These are phyloP conservation scores for Ustilago trichophora DNA, from an alignment of 1,284 basidiomycete genomes.

Conservation along the genomic window DNA sequence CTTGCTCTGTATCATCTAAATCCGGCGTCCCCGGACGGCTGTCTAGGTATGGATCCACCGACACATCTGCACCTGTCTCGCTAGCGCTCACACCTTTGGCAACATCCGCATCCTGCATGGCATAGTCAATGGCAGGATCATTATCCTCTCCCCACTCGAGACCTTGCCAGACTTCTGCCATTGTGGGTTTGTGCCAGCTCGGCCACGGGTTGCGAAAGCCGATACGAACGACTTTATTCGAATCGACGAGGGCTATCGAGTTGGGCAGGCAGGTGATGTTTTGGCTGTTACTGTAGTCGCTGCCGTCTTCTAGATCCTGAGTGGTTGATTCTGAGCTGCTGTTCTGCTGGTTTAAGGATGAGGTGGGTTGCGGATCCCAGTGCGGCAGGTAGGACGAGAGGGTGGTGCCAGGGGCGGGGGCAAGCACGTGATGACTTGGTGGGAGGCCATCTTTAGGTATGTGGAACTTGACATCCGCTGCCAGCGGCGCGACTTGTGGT, in stretches of 20 bases:
- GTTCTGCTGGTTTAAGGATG: too few relatives aligned
- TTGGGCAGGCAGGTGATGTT: slow-evolving; percentile 21
- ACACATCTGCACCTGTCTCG: too few relatives aligned
- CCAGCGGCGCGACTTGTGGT: slow-evolving; percentile 2
- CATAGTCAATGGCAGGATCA: slow-evolving; percentile 30
- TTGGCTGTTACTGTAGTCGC: background rate
- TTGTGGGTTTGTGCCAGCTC: slow-evolving; percentile 54
- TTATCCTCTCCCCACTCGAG: slow-evolving; percentile 54
- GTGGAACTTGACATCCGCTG: slow-evolving; percentile 16
- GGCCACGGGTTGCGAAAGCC: slow-evolving; percentile 63
- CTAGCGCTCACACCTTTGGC: background rate
- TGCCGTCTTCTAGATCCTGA: background rate
- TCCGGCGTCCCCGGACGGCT: slow-evolving; percentile 18
- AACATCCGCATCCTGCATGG: slow-evolving; percentile 20
- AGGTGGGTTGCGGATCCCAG: slow-evolving; percentile 33
- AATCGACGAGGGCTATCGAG: slow-evolving; percentile 27
- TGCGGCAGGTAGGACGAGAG: slow-evolving; percentile 43
- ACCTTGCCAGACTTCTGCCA: slow-evolving; percentile 51
- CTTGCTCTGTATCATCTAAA: too few relatives aligned
- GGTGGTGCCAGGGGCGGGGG: slow-evolving; percentile 43
- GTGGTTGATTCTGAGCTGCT: too few relatives aligned
- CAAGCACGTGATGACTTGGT: slow-evolving; percentile 44
- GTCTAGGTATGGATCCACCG: slow-evolving; percentile 14
- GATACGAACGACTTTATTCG: slow-evolving; percentile 25
- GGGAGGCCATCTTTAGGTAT: slow-evolving; percentile 14